phyloP scores from a whole-genome alignment of 176 grass and related monocot species.

The Hsuehochloa calcarea region DNA sequence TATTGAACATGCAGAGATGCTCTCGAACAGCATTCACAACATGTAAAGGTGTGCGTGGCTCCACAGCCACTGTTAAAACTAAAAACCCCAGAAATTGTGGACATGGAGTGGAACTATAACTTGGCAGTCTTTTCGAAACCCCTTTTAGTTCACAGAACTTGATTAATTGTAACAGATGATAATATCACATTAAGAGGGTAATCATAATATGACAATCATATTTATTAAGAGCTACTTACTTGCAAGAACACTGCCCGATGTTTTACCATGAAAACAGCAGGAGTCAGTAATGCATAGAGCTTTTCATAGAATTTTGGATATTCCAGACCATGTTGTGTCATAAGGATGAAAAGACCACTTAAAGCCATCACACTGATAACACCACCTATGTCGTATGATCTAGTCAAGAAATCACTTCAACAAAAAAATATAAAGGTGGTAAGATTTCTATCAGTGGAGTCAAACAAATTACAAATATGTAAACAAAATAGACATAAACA shows the following conservation, averaged over 20 bases:
- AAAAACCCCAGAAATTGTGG: neutral
- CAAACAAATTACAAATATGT: slow-evolving; percentile 1
- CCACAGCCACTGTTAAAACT: neutral
- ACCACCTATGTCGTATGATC: slow-evolving; percentile 96
- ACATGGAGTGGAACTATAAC: neutral
- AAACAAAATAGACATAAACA: slow-evolving; percentile 17
- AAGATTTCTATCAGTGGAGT: slow-evolving; percentile 12
- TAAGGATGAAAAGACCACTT: slow-evolving; percentile 93
- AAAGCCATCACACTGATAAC: slow-evolving; percentile 97
- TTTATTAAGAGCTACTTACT: slow-evolving; percentile 50
- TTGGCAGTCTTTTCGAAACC: neutral
- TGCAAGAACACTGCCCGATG: slow-evolving; percentile 89
- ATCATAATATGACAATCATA: neutral
- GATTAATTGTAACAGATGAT: neutral
- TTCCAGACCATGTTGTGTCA: slow-evolving; percentile 90
- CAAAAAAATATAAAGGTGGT: slow-evolving; percentile 2
- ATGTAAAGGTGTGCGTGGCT: neutral
- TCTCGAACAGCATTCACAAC: neutral
- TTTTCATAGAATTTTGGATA: slow-evolving; percentile 97
- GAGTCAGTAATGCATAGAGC: slow-evolving; percentile 80
- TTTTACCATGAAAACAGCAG: slow-evolving; percentile 86
- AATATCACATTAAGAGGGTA: neutral
- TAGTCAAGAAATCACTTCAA: slow-evolving; percentile 97
- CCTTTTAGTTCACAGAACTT: neutral
- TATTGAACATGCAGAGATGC: neutral